Evolutionary conservation across 2,329 filamentous ascomycete species (phyloP).

Genomic region (Colletotrichum chlorophyti): DNA sequence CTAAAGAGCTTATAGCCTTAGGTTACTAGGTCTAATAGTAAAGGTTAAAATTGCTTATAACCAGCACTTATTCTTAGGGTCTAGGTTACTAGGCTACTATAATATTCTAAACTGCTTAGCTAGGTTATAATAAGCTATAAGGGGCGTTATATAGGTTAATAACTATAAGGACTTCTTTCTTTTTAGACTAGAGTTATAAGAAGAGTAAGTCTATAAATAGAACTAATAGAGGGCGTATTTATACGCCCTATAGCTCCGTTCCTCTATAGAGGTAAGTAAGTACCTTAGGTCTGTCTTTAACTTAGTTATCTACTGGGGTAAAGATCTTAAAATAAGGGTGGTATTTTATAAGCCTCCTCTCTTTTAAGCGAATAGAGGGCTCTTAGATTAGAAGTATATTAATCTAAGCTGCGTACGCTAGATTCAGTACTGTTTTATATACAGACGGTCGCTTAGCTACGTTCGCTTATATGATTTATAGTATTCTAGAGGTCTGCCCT

Average conservation of each 20-base stretch:
- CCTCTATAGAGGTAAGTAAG: slow-evolving; percentile 1
- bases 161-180: not conserved
- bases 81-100: not conserved
- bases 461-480: slow-evolving; percentile 13
- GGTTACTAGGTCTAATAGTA: too few species aligned
- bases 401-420: not conserved
- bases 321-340: not conserved
- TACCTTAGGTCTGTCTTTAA: not conserved
- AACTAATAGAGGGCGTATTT: not conserved
- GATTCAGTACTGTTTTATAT: not conserved
- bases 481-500: not conserved
- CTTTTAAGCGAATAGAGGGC: not conserved
- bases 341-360: not conserved
- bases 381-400: not conserved
- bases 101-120: not conserved
- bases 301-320: not conserved
- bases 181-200: not conserved
- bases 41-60: too few species aligned
- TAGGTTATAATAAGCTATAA: not conserved
- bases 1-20: too few species aligned
- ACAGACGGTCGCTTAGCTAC: not conserved
- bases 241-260: not conserved
- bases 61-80: not conserved
- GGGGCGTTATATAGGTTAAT: not conserved
- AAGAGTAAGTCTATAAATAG: not conserved